Evolutionary conservation across 345 rosid genomes (phyloP), one percentile per base, ranked within the genome.

Genomic region (Boechera stricta): DNA sequence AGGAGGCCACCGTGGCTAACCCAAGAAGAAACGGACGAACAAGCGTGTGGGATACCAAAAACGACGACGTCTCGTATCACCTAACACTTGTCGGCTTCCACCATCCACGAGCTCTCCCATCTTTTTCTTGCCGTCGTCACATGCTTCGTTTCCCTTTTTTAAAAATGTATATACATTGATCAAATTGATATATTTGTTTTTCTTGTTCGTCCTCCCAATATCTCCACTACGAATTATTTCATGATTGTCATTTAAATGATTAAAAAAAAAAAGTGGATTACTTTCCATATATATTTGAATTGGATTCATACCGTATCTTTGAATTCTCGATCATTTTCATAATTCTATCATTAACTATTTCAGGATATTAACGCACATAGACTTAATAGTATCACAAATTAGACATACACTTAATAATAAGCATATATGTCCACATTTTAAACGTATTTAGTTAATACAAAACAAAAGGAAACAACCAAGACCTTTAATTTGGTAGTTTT

Each of bases 41-140:
- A 77, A 64, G 76, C 72, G 81, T 77, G 80, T 71, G 72, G n/a
- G 26, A 26, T 7, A 10, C 6, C 11, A 28, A 45, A 64, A 71
- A 77, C 76, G 76, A 71, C 76, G 76, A 77, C 80, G 76, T 64
- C 1, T 77, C 35, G 1, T 49, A 42, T 38, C 45, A 77, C 76
- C 76, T 64, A 77, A 77, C 67, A 63, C 74, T 56, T 77, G 67
- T 71, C 60, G 76, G 61, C 61, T 71, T 71, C 60, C 67, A 77
- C 81, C 61, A 71, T 77, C 76, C 38, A 57, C 72, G 59, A 77
- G 67, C 76, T 3, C 76, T 3, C 64, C 51, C 29, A 54, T 52
- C 47, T 42, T 32, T 52, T 56, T 32, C 36, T 32, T 54, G 71
- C 64, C 33, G 33, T 77, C 33, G 33, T 77, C 76, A 64, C 75